Evolutionary conservation across 495 filamentous ascomycete species (phyloP).

Genomic region (Achaetomiella virescens): DNA sequence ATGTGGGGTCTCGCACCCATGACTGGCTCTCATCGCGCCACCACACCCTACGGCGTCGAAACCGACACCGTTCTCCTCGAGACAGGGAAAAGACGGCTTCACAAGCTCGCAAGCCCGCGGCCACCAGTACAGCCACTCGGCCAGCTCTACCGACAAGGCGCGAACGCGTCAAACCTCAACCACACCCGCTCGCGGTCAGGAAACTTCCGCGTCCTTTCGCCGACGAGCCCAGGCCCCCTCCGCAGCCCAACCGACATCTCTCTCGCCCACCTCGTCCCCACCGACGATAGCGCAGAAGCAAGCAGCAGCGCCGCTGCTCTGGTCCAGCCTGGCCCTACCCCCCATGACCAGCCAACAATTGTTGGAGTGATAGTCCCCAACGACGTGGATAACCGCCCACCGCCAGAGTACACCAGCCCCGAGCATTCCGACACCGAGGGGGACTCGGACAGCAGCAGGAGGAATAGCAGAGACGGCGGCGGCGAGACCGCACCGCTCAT

Average conservation of each 20-base stretch:
- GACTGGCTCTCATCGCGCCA: conserved; percentile 88
- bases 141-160: conserved; percentile 32
- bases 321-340: conserved; percentile 20
- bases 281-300: conserved; percentile 71
- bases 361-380: conserved; percentile 31
- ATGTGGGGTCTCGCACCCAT: conserved; percentile 98
- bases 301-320: conserved; percentile 46
- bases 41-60: conserved; percentile 93
- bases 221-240: conserved; percentile 81
- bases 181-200: conserved; percentile 53
- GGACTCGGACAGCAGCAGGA: conserved; percentile 31
- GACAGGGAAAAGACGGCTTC: conserved; percentile 64
- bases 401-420: conserved; percentile 72
- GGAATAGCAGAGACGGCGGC: conserved; percentile 45
- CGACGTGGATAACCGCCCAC: conserved; percentile 42
- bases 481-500: conserved; percentile 37
- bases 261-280: conserved; percentile 65
- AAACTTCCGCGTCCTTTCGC: conserved; percentile 58
- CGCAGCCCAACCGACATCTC: conserved; percentile 96
- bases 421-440: conserved; percentile 40
- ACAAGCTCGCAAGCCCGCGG: conserved; percentile 50
- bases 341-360: conserved; percentile 26
- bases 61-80: conserved; percentile 93
- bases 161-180: conserved; percentile 30
- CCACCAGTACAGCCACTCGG: conserved; percentile 44